Conservation (phyloP, 257 asterid species). For the Capsicum rhomboideum region DNA sequence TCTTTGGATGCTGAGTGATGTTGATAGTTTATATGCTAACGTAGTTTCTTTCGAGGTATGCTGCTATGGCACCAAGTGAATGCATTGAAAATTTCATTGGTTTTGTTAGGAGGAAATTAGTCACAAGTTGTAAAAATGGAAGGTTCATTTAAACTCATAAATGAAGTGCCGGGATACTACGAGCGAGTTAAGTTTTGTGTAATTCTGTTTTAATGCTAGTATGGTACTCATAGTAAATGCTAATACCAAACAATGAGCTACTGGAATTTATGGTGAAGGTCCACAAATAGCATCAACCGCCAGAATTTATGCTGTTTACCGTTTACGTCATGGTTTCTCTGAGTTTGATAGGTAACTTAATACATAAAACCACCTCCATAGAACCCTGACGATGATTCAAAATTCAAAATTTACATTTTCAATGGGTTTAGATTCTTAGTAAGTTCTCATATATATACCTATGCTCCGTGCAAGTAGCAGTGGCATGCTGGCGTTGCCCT, state of each 20-base stretch:
- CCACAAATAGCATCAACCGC: background rate
- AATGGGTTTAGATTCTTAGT: background rate
- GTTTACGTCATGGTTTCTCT: background rate
- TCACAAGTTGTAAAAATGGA: background rate
- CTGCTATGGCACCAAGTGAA: background rate
- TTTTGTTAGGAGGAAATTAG: background rate
- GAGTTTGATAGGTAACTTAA: background rate
- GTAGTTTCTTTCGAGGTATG: too few relatives aligned
- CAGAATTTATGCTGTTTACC: background rate
- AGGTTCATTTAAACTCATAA: background rate
- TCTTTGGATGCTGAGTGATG: background rate
- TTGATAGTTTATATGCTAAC: background rate
- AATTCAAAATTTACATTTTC: background rate
- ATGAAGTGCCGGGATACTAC: background rate
- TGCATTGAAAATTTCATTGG: background rate
- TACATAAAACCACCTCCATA: background rate
- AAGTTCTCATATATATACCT: background rate
- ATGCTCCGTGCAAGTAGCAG: too few relatives aligned
- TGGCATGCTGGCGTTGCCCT: background rate
- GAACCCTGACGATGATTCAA: background rate
- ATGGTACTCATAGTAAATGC: constrained; percentile 11
- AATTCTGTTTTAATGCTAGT: background rate
- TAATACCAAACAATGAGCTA: constrained; percentile 1
- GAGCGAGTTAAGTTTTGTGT: background rate
- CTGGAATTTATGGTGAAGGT: constrained; percentile 13